Conservation (phyloP, 345 rosid genomes). For the Aethionema arabicum region DNA sequence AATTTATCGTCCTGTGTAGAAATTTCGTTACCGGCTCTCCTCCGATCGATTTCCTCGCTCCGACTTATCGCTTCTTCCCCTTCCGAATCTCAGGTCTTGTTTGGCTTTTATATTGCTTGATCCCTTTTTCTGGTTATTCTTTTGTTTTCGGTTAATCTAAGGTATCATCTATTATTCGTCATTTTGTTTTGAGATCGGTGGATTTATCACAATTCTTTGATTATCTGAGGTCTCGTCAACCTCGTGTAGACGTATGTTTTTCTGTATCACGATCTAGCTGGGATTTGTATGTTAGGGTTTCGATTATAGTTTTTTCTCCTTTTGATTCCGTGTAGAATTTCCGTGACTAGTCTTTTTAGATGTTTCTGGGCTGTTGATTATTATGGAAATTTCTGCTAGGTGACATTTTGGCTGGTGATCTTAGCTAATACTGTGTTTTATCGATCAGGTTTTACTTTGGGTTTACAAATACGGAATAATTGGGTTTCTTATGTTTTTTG, state of each 20-base stretch:
- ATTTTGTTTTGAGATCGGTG: conserved; percentile 3
- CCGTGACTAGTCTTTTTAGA: neutral
- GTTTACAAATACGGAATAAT: neutral
- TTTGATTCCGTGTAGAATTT: neutral
- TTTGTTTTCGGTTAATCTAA: neutral
- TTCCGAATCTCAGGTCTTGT: conserved; percentile 14
- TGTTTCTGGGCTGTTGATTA: neutral
- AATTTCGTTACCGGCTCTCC: conserved; percentile 11
- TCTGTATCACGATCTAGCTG: conserved; percentile 21
- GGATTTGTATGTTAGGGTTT: neutral
- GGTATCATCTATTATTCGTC: neutral
- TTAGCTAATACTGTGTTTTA: neutral
- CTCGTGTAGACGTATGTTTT: conserved; percentile 5
- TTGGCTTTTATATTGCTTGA: neutral
- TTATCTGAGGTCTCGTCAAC: neutral
- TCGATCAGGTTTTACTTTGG: neutral
- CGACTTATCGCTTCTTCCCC: conserved; percentile 10
- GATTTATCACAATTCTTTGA: neutral
- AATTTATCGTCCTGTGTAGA: conserved; percentile 16
- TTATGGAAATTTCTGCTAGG: neutral
- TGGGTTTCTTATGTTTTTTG: neutral
- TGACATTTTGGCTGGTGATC: neutral
- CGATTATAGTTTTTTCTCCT: neutral
- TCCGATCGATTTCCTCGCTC: conserved; percentile 3
- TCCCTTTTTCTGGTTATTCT: neutral